These are phyloP conservation scores for Ilex aquifolium DNA, from an alignment of 257 asterid genomes.

Conservation along the genomic window DNA sequence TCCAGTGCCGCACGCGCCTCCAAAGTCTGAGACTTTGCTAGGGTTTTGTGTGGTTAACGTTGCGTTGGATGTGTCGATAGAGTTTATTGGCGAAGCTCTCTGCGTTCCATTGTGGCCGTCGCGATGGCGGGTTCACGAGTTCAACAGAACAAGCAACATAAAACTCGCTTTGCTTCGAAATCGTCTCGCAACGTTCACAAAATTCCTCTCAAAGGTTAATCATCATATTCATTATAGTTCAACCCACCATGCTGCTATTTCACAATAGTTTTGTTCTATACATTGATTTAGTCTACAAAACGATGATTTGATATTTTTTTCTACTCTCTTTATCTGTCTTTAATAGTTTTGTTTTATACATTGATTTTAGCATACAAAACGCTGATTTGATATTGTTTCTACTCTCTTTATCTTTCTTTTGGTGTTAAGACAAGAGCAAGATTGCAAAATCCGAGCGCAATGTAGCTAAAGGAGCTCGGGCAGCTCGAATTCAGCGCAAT, in stretches of 20 bases:
- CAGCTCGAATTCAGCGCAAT: conserved; percentile 75
- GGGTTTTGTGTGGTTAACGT: no score
- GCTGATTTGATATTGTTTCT: not conserved
- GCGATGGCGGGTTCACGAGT: conserved; percentile 67
- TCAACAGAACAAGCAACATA: conserved; percentile 73
- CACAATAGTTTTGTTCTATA: not conserved
- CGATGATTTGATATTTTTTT: not conserved
- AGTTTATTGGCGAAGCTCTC: conserved; percentile 9
- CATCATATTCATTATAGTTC: not conserved
- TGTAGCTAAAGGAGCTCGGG: conserved; percentile 69
- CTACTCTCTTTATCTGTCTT: not conserved
- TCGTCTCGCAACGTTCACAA: conserved; percentile 84
- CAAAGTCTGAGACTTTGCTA: no score
- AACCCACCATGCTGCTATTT: not conserved
- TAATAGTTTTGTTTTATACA: not conserved
- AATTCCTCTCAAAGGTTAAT: conserved; percentile 55
- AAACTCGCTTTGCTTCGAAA: conserved; percentile 79
- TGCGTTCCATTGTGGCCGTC: not conserved
- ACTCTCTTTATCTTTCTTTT: not conserved
- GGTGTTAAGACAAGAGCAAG: conserved; percentile 44
- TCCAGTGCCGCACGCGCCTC: no score
- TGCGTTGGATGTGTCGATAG: not conserved
- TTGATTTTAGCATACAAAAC: no score
- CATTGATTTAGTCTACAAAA: no score
- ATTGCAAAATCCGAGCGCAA: conserved; percentile 44